These are phyloP conservation scores for Smallanthus sonchifolius DNA, from an alignment of 129 eudicot species.

Conservation along the genomic window DNA sequence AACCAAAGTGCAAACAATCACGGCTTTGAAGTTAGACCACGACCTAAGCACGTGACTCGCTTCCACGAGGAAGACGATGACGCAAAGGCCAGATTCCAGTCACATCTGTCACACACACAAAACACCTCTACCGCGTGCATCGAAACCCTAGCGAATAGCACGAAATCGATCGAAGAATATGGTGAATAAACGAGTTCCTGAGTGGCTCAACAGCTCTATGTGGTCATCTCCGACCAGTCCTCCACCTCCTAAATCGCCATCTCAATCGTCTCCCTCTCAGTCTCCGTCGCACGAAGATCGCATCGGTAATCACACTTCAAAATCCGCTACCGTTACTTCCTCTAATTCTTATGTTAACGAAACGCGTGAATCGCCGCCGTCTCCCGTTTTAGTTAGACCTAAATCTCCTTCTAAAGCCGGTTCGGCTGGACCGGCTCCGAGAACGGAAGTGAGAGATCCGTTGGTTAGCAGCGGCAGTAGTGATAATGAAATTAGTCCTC, in stretches of 20 bases:
- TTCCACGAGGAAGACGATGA: slow-evolving; percentile 29
- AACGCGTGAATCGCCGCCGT: slow-evolving; percentile 37
- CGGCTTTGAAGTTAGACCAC: slow-evolving; percentile 1
- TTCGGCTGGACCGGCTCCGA: slow-evolving; percentile 20
- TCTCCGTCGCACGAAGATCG: slow-evolving; percentile 22
- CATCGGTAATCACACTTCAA: slow-evolving; percentile 18
- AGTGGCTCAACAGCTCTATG: slow-evolving; percentile 92
- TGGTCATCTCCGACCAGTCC: slow-evolving; percentile 64
- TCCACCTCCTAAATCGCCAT: slow-evolving; percentile 23
- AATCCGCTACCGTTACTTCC: slow-evolving; percentile 27
- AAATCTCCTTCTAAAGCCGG: slow-evolving; percentile 24
- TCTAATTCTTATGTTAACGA: slow-evolving; percentile 19
- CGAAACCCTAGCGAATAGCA: slow-evolving; percentile 24
- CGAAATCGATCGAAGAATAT: slow-evolving; percentile 20
- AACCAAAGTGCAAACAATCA: slow-evolving; percentile 2
- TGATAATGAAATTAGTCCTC: slow-evolving; percentile 29
- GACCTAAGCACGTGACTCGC: slow-evolving; percentile 23
- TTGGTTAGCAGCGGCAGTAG: slow-evolving; percentile 18
- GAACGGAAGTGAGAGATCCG: slow-evolving; percentile 60
- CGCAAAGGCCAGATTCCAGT: not conserved
- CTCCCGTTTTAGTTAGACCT: slow-evolving; percentile 25
- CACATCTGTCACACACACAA: slow-evolving; percentile 8
- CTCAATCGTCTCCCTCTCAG: slow-evolving; percentile 13
- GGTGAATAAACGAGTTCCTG: slow-evolving; percentile 81
- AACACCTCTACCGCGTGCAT: slow-evolving; percentile 20